Base-by-base conservation (phyloP, 805 yeast genomes). In the Debaryomyces maramus region DNA sequence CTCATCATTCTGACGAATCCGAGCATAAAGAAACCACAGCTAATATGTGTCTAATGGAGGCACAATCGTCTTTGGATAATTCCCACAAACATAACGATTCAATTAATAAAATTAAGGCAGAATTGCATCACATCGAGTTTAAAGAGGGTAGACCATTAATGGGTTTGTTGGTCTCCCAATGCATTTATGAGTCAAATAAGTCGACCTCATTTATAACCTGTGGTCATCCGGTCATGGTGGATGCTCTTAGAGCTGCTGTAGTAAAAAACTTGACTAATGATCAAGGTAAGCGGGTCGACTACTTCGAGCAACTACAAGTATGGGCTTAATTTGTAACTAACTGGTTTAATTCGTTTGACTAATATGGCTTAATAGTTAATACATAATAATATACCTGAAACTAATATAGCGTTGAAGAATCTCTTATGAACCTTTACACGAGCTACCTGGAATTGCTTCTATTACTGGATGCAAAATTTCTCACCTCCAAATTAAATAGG, bases 301-400 rank as follows among this genome's bases (percentile, higher is more conserved):
- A 80, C 54, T 81, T 67, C 54, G 95, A 87, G 54, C 89, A 85
- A 53, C 72, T 82, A 33, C 88, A 83, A 58, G 70, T 74, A 9
- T 85, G 95, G 91, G 66, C 70, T 0, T 65, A 43, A 43, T 15
- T 33, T n/a, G 6, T 9, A 9, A 9, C 34, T 30, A 30, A n/a
- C 26, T 9, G 26, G 11, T 8, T 22, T 22, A 9, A 22, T 22
- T 22, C 26, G 26, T 22, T 22, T 8, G n/a, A n/a, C n/a, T n/a
- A n/a, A n/a, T n/a, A n/a, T n/a, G n/a, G n/a, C n/a, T n/a, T n/a
- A n/a, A n/a, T n/a, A n/a, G n/a, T n/a, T n/a, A n/a, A n/a, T n/a
- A n/a, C n/a, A n/a, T n/a, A n/a, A n/a, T n/a, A n/a, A n/a, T n/a
- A n/a, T n/a, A n/a, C n/a, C n/a, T n/a, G n/a, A n/a, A n/a, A n/a